phyloP scores from a whole-genome alignment of 257 asterid species.

The Solanum sejunctum region DNA sequence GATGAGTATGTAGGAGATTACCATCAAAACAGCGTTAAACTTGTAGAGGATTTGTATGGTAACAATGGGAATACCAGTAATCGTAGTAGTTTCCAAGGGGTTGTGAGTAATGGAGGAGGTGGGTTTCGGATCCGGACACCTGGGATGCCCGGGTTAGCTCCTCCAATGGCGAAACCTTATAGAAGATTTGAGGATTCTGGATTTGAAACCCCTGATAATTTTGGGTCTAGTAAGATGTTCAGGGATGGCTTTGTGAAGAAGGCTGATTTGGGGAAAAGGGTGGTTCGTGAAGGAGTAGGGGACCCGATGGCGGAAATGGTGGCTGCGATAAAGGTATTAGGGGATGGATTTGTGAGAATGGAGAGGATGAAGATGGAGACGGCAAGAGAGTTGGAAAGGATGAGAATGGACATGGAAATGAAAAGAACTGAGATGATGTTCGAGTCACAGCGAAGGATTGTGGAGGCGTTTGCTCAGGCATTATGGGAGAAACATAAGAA shows the following conservation, averaged over 20 bases:
- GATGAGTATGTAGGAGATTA: conserved; percentile 29
- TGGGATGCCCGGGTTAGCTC: conserved; percentile 23
- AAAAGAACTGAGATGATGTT: conserved; percentile 92
- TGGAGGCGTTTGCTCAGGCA: conserved; percentile 62
- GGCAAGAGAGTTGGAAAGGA: conserved; percentile 68
- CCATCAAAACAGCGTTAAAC: conserved; percentile 21
- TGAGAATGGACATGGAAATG: conserved; percentile 96
- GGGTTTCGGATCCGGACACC: conserved; percentile 77
- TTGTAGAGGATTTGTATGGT: conserved; percentile 40
- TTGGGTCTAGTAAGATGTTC: conserved; percentile 32
- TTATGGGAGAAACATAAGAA: conserved; percentile 44
- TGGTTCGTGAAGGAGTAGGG: neutral
- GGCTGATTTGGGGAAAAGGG: conserved; percentile 23
- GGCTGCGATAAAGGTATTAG: conserved; percentile 53
- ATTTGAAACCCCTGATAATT: conserved; percentile 11
- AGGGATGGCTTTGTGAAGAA: conserved; percentile 26
- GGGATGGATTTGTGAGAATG: conserved; percentile 78
- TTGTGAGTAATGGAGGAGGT: conserved; percentile 36
- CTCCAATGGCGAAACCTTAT: conserved; percentile 14
- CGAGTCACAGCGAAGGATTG: conserved; percentile 74
- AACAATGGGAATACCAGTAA: neutral
- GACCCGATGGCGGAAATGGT: conserved; percentile 46
- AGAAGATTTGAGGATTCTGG: conserved; percentile 30
- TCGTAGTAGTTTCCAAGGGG: conserved; percentile 14
- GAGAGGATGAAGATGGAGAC: conserved; percentile 96